A percentile compares a stretch with the other conserved stretches of the same genome.
These are phyloP conservation scores for Thymus quinquecostatus DNA, from an alignment of 257 asterid genomes.

Conservation along the genomic window DNA sequence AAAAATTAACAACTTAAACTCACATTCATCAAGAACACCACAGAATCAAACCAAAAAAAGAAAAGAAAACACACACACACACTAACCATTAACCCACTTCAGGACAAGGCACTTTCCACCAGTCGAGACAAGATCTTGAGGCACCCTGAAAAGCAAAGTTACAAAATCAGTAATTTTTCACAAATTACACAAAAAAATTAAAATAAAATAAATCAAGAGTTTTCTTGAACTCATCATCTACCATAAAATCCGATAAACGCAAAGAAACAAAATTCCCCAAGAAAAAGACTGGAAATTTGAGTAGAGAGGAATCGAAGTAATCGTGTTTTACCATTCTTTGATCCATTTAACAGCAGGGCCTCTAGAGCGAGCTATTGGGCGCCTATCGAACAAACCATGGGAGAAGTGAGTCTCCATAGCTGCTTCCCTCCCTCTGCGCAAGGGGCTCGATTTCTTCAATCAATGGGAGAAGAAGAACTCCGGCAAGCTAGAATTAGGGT, in stretches of 20 bases:
- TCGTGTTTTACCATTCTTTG: slow-evolving; percentile 71
- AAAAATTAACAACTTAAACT: slow-evolving; percentile 3
- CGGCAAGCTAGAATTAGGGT: slow-evolving; percentile 29
- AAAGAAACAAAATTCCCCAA: not conserved
- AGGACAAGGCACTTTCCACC: slow-evolving; percentile 84
- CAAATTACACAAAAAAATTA: not conserved
- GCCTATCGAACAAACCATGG: slow-evolving; percentile 68
- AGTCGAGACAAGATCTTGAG: slow-evolving; percentile 88
- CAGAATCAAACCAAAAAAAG: not conserved
- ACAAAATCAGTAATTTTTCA: slow-evolving; percentile 7
- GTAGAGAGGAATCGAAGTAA: not conserved
- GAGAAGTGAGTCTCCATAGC: slow-evolving; percentile 72
- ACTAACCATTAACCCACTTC: slow-evolving; percentile 95
- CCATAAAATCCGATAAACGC: not conserved
- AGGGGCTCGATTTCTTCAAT: slow-evolving; percentile 7
- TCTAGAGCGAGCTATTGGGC: slow-evolving; percentile 67
- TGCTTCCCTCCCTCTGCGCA: not conserved
- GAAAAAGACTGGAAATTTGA: not conserved
- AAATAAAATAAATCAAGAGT: too few species aligned
- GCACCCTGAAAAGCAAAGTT: slow-evolving; percentile 58
- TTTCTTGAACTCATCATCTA: slow-evolving; percentile 12
- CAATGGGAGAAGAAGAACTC: slow-evolving; percentile 6
- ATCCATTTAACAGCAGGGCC: slow-evolving; percentile 78
- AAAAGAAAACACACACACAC: not conserved
- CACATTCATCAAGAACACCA: not conserved